A percentile compares a stretch with the other conserved stretches of the same genome.
phyloP scores from a whole-genome alignment of 352 stramenopile species.

The Phytopythium delawarense region DNA sequence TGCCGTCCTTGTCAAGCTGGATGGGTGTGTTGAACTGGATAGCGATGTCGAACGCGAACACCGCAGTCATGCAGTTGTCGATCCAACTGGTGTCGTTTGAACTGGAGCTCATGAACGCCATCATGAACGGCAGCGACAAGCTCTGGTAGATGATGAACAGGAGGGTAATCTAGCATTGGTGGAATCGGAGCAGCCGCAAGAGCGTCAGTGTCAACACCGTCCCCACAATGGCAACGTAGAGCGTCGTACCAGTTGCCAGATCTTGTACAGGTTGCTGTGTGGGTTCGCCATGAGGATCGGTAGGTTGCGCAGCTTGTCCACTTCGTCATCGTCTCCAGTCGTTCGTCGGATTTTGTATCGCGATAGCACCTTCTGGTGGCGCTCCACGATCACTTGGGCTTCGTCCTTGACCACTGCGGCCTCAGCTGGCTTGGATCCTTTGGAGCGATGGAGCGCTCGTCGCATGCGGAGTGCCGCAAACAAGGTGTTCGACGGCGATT shows the following conservation, averaged over 20 bases:
- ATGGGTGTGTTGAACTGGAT: conserved; percentile 78
- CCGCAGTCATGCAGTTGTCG: conserved; percentile 55
- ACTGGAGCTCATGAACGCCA: conserved; percentile 44
- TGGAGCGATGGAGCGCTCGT: conserved; percentile 35
- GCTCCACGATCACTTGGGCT: conserved; percentile 45
- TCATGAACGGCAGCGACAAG: conserved; percentile 57
- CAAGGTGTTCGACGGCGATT: conserved; percentile 39
- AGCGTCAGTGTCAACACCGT: not conserved
- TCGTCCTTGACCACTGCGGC: conserved; percentile 25
- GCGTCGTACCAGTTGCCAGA: conserved; percentile 61
- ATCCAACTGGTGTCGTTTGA: conserved; percentile 38
- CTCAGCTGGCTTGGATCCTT: not conserved
- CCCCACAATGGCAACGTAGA: too few relatives aligned
- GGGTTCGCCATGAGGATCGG: conserved; percentile 62
- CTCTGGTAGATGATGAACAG: conserved; percentile 78
- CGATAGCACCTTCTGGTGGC: conserved; percentile 70
- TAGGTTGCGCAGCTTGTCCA: conserved; percentile 30
- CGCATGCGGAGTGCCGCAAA: conserved; percentile 61
- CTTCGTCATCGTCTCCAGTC: conserved; percentile 33
- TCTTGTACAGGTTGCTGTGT: conserved; percentile 59
- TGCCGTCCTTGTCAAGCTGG: conserved; percentile 30
- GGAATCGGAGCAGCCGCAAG: not conserved
- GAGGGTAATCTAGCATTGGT: conserved; percentile 38
- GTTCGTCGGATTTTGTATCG: conserved; percentile 74
- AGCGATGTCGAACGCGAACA: conserved; percentile 68